Conservation (phyloP, 2,329 filamentous ascomycete genomes). For the Coniochaeta hoffmannii region DNA sequence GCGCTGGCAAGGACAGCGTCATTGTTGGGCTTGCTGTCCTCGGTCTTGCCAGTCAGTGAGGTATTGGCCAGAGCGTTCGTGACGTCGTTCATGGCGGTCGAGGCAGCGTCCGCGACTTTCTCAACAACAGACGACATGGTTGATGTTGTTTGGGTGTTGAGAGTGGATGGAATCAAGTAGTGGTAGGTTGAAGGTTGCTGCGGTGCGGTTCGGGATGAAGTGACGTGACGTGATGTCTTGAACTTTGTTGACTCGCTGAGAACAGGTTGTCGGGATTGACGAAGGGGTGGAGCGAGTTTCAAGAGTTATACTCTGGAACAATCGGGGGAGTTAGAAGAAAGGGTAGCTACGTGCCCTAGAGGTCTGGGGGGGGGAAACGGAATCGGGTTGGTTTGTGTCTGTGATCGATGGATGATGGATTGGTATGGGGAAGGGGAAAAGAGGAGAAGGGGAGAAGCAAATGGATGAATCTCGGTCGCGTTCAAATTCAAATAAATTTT, state of each 20-base stretch:
- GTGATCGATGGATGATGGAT: conserved; percentile 25
- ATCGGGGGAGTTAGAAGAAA: conserved; percentile 56
- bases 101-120: conserved; percentile 51
- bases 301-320: conserved; percentile 63
- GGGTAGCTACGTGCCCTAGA: conserved; percentile 92
- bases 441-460: conserved; percentile 20
- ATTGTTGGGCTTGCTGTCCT: conserved; percentile 57
- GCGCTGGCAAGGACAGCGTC: conserved; percentile 95
- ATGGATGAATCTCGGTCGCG: conserved; percentile 16
- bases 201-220: conserved; percentile 32
- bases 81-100: conserved; percentile 70
- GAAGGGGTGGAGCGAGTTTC: conserved; percentile 20
- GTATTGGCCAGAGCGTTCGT: conserved; percentile 67
- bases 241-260: conserved; percentile 23
- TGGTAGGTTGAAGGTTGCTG: conserved; percentile 26
- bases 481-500: conserved; percentile 28
- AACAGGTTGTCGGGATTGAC: conserved; percentile 11
- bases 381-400: conserved; percentile 29
- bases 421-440: conserved; percentile 22
- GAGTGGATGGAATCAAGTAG: conserved; percentile 18
- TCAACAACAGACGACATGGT: conserved; percentile 83
- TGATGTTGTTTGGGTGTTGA: conserved; percentile 30
- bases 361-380: conserved; percentile 30
- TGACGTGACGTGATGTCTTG: conserved; percentile 30
- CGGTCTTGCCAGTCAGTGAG: conserved; percentile 52